phyloP scores from a whole-genome alignment of 2,329 filamentous ascomycete species.

The Monosporascus sp. region DNA sequence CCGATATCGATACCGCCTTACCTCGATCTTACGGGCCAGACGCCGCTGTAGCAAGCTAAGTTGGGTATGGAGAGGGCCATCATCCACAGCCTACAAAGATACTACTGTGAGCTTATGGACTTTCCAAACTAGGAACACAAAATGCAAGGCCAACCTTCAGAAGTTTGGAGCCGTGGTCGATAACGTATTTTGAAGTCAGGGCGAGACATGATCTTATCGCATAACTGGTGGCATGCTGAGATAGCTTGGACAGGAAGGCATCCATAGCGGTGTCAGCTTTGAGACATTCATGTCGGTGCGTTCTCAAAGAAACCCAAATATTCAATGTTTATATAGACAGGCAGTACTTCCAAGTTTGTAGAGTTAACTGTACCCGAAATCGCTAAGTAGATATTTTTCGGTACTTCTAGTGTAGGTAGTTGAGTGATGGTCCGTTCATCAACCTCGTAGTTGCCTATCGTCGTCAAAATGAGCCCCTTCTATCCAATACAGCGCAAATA shows the following conservation, averaged over 20 bases:
- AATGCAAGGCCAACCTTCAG: constrained; percentile 43
- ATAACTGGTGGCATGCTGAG: constrained; percentile 79
- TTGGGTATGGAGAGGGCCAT: constrained; percentile 61
- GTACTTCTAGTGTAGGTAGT: not conserved
- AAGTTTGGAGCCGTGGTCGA: constrained; percentile 73
- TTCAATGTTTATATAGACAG: not conserved
- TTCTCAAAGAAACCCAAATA: not conserved
- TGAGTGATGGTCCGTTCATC: not conserved
- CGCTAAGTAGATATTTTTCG: not conserved
- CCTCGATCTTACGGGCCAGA: constrained; percentile 80
- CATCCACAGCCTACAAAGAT: constrained; percentile 53
- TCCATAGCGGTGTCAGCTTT: constrained; percentile 56
- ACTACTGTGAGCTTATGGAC: not conserved
- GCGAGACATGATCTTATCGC: constrained; percentile 83
- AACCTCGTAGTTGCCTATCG: not conserved
- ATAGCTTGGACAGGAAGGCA: constrained; percentile 47
- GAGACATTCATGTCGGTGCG: constrained; percentile 3
- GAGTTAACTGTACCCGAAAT: not conserved
- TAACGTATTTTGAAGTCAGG: constrained; percentile 79
- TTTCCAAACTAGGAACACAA: not conserved
- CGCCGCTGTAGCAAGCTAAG: constrained; percentile 65
- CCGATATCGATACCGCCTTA: constrained; percentile 27
- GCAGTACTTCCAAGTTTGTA: not conserved
- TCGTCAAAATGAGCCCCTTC: not conserved
- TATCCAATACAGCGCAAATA: too few relatives aligned